Evolutionary conservation across 2,329 filamentous ascomycete genomes (phyloP).

Genomic region (Fusarium sp.): DNA sequence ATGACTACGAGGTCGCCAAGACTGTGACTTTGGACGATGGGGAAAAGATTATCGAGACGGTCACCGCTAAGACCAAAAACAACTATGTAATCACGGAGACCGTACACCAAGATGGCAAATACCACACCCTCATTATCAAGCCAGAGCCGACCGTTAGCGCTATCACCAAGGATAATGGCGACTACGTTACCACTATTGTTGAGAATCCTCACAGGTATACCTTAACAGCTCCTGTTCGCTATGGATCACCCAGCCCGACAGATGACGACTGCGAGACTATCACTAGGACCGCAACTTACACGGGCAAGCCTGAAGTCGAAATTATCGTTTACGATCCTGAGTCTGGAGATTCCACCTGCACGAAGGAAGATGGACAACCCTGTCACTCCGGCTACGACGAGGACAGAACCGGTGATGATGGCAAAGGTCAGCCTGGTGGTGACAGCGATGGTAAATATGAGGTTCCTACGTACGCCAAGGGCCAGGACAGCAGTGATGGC

Average conservation of each 20-base stretch:
- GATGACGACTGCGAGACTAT: constrained; percentile 33
- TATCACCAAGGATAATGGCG: constrained; percentile 39
- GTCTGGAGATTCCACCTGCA: constrained; percentile 50
- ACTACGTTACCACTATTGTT: constrained; percentile 35
- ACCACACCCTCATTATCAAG: constrained; percentile 41
- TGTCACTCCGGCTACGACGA: constrained; percentile 39
- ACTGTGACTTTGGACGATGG: constrained; percentile 33
- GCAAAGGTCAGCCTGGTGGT: constrained; percentile 3
- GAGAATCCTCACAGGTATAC: constrained; percentile 34
- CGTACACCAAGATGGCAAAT: constrained; percentile 41
- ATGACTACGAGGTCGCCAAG: constrained; percentile 17
- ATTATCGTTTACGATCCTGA: constrained; percentile 50
- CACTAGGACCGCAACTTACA: constrained; percentile 37
- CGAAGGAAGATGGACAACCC: constrained; percentile 45
- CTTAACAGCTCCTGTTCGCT: constrained; percentile 45
- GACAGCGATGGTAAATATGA: constrained; percentile 19
- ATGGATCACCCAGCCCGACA: constrained; percentile 44
- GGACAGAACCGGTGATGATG: constrained; percentile 1
- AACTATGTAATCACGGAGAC: constrained; percentile 41
- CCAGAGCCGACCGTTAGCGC: constrained; percentile 34
- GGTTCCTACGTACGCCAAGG: constrained; percentile 27
- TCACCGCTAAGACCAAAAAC: constrained; percentile 33
- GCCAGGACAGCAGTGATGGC: constrained; percentile 8
- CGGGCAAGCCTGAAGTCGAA: constrained; percentile 47
- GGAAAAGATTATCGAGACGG: constrained; percentile 31